Percentiles rank a stretch among this genome's conserved stretches.
Conservation (phyloP, 1,139 yeast species). For the Diutina rugosa region DNA sequence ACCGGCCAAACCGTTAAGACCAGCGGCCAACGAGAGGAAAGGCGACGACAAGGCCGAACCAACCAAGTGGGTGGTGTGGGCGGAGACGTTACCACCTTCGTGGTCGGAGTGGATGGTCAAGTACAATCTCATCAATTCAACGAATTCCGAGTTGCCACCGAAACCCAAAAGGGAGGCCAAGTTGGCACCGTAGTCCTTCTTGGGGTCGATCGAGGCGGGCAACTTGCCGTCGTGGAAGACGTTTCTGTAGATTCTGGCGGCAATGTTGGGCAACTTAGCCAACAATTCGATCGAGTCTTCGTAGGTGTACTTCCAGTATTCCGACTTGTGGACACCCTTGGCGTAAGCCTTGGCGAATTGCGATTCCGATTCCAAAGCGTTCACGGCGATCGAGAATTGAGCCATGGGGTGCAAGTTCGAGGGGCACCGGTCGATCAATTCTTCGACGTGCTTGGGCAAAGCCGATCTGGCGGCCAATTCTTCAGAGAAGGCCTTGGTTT, state of each 20-base stretch:
- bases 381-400: constrained; percentile 85
- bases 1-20: constrained; percentile 95
- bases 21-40: constrained; percentile 82
- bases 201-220: constrained; percentile 12
- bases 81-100: constrained; percentile 98
- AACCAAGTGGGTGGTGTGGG: constrained; percentile 93
- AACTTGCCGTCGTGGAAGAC: constrained; percentile 79
- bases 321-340: constrained; percentile 72
- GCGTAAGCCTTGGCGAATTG: constrained; percentile 88
- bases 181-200: constrained; percentile 76
- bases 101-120: constrained; percentile 94
- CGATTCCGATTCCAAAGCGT: constrained; percentile 85
- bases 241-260: constrained; percentile 90
- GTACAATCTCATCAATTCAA: constrained; percentile 86
- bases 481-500: constrained; percentile 62
- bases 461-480: constrained; percentile 80
- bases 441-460: constrained; percentile 78
- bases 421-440: constrained; percentile 74
- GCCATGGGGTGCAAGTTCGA: constrained; percentile 94
- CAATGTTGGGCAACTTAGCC: constrained; percentile 86
- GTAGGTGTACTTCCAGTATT: constrained; percentile 86
- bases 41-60: constrained; percentile 95
- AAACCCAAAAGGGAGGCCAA: constrained; percentile 76
- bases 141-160: constrained; percentile 68
- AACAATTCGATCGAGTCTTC: constrained; percentile 83